Evolutionary conservation across 805 yeast species (phyloP), one percentile per base, ranked within the genome.

Genomic region (Kodamaea jinghongensis): DNA sequence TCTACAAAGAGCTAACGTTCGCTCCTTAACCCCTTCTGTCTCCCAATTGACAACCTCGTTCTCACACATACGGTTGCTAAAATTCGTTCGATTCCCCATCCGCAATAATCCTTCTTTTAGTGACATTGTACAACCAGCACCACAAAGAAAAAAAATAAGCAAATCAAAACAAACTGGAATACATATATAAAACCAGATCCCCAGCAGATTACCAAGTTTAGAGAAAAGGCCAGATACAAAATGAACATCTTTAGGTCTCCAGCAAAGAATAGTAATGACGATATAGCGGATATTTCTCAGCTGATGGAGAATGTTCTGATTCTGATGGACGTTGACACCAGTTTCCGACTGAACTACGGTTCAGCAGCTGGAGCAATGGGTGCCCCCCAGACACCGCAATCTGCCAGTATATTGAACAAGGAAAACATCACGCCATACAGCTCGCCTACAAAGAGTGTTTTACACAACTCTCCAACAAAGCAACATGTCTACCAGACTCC

Each of bases 231-330:
- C 29, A 27, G 9, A 11, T n/a, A 22, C 34, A 36, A 14, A 22
- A 39, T 39, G 42, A 34, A 34, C 15, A n/a, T 23, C 17, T 39
- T 34, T 22, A 31, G 38, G 25, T 32, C 42, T 13, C 38, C 42
- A 17, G 30, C 27, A 13, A 30, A 39, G 17, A 35, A 20, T 20
- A 20, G 23, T 20, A 30, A 38, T 23, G 42, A 38, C 14, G 34
- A 34, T 25, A 47, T 69, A 32, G 63, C 63, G 13, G 70, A 67
- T 39, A 53, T 69, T 28, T 66, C 72, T 8, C 72, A 66, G 41
- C 55, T 65, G 28, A 58, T 69, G 60, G 75, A 69, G 49, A 69
- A 69, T 45, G 69, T 68, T 10, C 66, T 71, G 23, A 57, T 69
- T 20, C 45, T 48, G 40, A 67, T 68, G 73, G 73, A 68, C 36